Evolutionary conservation across 371 early-diverging fungal species (phyloP).

Genomic region (Chytridiales sp.): DNA sequence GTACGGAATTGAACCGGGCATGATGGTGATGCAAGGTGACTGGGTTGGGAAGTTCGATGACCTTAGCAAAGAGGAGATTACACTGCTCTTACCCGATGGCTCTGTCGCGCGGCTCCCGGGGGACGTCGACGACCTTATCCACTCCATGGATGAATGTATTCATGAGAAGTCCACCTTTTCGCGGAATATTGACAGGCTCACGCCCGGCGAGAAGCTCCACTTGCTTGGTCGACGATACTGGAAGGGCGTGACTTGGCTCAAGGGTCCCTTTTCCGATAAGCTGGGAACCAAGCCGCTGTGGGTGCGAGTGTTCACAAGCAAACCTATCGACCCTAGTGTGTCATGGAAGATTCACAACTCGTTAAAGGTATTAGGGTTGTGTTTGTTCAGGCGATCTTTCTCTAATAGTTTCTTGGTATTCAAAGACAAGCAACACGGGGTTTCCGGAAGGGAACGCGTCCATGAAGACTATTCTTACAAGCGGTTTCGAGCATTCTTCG

Average conservation of each 20-base stretch:
- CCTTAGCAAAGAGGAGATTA: slow-evolving; percentile 7
- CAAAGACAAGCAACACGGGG: slow-evolving; percentile 4
- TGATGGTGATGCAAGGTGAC: background rate
- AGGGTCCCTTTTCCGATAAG: too few relatives aligned
- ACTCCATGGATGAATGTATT: too few relatives aligned
- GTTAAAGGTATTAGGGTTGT: too few relatives aligned
- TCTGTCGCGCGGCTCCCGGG: too few relatives aligned
- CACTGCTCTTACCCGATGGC: slow-evolving; percentile 13
- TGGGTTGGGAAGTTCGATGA: background rate
- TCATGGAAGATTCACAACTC: too few relatives aligned
- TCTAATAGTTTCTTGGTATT: background rate
- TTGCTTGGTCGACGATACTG: too few relatives aligned
- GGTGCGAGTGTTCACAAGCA: background rate
- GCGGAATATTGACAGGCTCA: too few relatives aligned
- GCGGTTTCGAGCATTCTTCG: slow-evolving; percentile 7
- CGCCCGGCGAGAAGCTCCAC: too few relatives aligned
- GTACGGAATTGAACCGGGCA: background rate
- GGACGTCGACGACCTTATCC: slow-evolving; percentile 3
- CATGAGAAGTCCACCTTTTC: too few relatives aligned
- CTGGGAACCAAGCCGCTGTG: slow-evolving; percentile 19
- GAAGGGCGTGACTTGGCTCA: too few relatives aligned
- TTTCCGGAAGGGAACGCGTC: slow-evolving; percentile 8
- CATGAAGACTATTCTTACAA: slow-evolving; percentile 5
- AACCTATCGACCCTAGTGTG: background rate
- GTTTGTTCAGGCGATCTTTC: background rate